phyloP scores from a whole-genome alignment of 495 filamentous ascomycete genomes.

The Choiromyces venosus region DNA sequence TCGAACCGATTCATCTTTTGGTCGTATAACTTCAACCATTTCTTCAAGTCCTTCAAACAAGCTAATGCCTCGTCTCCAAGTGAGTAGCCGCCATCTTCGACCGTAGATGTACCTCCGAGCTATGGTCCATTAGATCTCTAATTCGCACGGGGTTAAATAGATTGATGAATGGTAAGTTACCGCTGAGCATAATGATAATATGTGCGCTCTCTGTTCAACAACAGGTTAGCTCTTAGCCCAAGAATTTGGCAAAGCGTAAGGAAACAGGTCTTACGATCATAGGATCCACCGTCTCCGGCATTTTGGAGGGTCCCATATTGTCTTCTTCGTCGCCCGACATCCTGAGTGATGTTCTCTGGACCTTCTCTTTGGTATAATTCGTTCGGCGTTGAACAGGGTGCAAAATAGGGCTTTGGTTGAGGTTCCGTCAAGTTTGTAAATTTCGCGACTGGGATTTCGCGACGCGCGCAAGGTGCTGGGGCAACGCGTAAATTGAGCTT shows the following conservation, averaged over 20 bases:
- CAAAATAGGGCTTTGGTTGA: neutral
- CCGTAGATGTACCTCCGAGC: constrained; percentile 81
- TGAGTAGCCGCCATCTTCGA: constrained; percentile 74
- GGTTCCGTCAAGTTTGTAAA: neutral
- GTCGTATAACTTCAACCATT: constrained; percentile 92
- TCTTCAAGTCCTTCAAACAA: constrained; percentile 83
- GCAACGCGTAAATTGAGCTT: constrained; percentile 1
- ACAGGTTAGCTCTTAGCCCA: constrained; percentile 8
- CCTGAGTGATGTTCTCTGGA: neutral
- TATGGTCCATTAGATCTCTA: constrained; percentile 11
- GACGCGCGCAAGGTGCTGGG: neutral
- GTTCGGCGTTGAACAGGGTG: neutral
- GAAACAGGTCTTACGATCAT: constrained; percentile 21
- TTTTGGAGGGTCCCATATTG: neutral
- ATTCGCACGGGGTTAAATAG: neutral
- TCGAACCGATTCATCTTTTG: constrained; percentile 91
- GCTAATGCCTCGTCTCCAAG: constrained; percentile 91
- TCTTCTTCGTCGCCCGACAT: neutral
- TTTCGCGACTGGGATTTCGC: neutral
- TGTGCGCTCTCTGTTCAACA: constrained; percentile 26
- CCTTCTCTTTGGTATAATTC: neutral
- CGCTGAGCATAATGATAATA: constrained; percentile 29
- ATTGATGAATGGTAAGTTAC: constrained; percentile 9
- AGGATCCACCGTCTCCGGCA: constrained; percentile 30
- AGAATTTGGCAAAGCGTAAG: neutral